Evolutionary conservation across 176 grass and related monocot genomes (phyloP), one percentile per base, ranked within the genome.

Genomic region (Thalia dealbata): DNA sequence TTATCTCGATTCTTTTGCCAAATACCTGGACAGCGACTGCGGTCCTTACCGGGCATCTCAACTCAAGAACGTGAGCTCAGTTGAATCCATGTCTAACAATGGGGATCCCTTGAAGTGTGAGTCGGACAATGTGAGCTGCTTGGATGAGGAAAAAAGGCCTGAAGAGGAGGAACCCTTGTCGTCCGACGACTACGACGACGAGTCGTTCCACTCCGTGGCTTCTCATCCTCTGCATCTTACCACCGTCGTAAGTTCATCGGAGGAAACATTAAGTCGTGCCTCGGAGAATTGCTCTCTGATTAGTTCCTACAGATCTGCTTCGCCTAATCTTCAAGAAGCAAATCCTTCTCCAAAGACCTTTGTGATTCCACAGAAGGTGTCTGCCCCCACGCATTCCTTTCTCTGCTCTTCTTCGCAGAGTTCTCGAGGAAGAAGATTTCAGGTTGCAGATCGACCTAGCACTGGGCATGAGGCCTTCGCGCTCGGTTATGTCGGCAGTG

Each of bases 121-220:
- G 18, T 76, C 78, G 14, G 81, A 64, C 48, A 42, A 7, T 1
- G 69, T 46, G 4, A 76, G 28, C 12, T 80, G 74, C 45, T 91
- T 78, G 26, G 78, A 81, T 23, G 84, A 73, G 43, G 73, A 85
- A 48, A 69, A 78, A 27, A 16, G 23, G 25, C 50, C 75, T 0
- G 52, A n/a, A 7, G 64, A 56, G 18, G 27, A 26, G 46, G 27
- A 26, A 27, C 27, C 25, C 15, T 18, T 14, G 27, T 55, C 18
- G 16, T 14, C 65, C n/a, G 91, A 79, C 24, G 72, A 55, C 7
- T 14, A 50, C n/a, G 91, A 79, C 24, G 72, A 55, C 7, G 82
- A 75, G n/a, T 96, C 87, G 5, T 88, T 96, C 61, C 89, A 96
- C 54, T 92, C 92, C 0, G 82, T 85, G 1, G 85, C 85, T 76